These are phyloP conservation scores for Hypoxylon intermedium DNA, from an alignment of 495 filamentous ascomycete species.

Conservation along the genomic window DNA sequence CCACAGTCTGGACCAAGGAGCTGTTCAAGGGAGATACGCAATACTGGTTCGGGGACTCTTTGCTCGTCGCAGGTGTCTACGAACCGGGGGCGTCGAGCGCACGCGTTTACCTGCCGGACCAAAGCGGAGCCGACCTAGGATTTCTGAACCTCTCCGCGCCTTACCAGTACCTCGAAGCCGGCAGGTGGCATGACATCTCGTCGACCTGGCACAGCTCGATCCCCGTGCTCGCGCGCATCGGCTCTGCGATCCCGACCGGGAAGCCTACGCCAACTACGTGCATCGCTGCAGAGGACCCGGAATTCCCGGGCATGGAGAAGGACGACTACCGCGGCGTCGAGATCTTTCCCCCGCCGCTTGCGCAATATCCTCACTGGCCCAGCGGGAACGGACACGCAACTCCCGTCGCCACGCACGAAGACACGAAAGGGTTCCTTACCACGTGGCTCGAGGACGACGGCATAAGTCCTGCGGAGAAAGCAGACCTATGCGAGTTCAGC, in stretches of 20 bases:
- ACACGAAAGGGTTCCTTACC: slow-evolving; percentile 48
- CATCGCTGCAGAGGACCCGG: slow-evolving; percentile 61
- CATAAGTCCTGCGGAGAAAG: slow-evolving; percentile 54
- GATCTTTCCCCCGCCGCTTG: slow-evolving; percentile 64
- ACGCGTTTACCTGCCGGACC: slow-evolving; percentile 66
- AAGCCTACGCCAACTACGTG: slow-evolving; percentile 63
- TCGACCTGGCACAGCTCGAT: slow-evolving; percentile 67
- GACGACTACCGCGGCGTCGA: slow-evolving; percentile 70
- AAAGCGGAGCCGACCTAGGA: slow-evolving; percentile 55
- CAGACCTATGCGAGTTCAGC: slow-evolving; percentile 52
- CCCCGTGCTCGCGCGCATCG: slow-evolving; percentile 67
- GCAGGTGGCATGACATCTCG: slow-evolving; percentile 65
- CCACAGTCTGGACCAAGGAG: slow-evolving; percentile 64
- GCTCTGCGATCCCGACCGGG: slow-evolving; percentile 65
- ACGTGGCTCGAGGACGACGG: slow-evolving; percentile 73
- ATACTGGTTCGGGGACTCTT: slow-evolving; percentile 73
- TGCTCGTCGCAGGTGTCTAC: slow-evolving; percentile 71
- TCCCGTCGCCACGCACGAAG: slow-evolving; percentile 28
- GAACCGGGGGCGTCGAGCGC: slow-evolving; percentile 60
- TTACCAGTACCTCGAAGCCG: slow-evolving; percentile 63
- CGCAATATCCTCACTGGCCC: slow-evolving; percentile 32
- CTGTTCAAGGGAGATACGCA: slow-evolving; percentile 66
- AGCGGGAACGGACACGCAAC: background rate
- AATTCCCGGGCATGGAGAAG: slow-evolving; percentile 59
- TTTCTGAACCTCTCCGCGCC: slow-evolving; percentile 69